Base-by-base conservation (phyloP, 2,329 filamentous ascomycete species). In the Fusarium buharicum region DNA sequence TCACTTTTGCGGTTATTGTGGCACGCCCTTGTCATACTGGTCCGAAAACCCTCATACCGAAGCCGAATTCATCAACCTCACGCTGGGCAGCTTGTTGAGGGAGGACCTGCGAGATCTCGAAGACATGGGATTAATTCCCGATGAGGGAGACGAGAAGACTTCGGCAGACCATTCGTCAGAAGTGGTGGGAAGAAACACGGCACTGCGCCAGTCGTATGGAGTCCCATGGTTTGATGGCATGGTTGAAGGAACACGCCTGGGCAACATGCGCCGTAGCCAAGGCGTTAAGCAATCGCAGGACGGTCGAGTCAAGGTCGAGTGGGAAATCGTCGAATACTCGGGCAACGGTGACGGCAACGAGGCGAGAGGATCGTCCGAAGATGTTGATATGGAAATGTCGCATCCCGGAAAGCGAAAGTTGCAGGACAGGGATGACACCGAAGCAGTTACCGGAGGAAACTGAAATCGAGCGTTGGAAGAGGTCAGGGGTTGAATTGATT, bases 1-100 rank as follows among this genome's bases (percentile, higher is more conserved):
- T 45, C 86, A 92, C 66, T 97, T 97, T 76, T 97, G 93, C 77
- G 93, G 93, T 20, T 96, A 90, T 78, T 97, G 93, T 74, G 93
- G 93, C 48, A 96, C 93, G 0, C 90, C 91, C 12, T 79, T 97
- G 50, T 90, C 89, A 0, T 92, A 89, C 68, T 97, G 92, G 92
- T 89, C 87, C 41, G 93, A 96, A 74, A 77, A 85, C 20, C 90
- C 90, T 0, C 78, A 76, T 1, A 81, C 81, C 47, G 91, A 95
- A 73, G 89, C 89, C 12, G 87, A 93, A 8, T 94, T 85, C 72
- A 92, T 97, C 77, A 88, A 87, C 56, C 80, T 97, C 54, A 90
- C 92, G 0, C 79, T 97, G n/a, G 91, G 91, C 6, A 94, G 89
- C 67, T 79, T 97, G 49, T 73, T 85, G 33, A 83, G 84, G 6